These are phyloP conservation scores for Phylloporus scabripes DNA, from an alignment of 768 basidiomycete species.

Conservation along the genomic window DNA sequence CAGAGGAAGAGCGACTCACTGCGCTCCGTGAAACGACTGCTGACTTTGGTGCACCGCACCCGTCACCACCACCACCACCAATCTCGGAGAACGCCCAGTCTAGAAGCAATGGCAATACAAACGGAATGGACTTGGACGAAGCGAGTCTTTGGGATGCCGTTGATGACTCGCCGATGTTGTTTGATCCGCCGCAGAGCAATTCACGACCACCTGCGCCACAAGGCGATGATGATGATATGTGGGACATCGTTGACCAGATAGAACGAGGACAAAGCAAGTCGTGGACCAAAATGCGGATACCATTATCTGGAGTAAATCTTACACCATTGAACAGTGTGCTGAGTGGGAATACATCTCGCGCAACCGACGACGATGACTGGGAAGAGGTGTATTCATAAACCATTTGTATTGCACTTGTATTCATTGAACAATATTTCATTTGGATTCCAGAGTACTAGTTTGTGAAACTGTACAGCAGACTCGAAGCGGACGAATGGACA, in stretches of 20 bases:
- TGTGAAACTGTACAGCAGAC: not conserved
- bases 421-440: not conserved
- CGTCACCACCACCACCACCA: not conserved
- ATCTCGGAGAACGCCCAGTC: conserved; percentile 8
- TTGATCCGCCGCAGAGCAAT: conserved; percentile 6
- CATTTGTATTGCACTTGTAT: not conserved
- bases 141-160: conserved; percentile 34
- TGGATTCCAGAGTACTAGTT: too few relatives aligned
- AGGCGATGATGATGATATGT: conserved; percentile 63
- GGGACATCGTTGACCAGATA: conserved; percentile 59
- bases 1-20: conserved; percentile 36
- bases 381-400: conserved; percentile 58
- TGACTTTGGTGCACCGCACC: not conserved
- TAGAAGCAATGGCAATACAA: conserved; percentile 3
- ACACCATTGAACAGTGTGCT: conserved; percentile 5
- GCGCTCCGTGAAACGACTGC: conserved; percentile 16
- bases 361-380: conserved; percentile 48
- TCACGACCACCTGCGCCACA: not conserved
- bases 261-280: conserved; percentile 29
- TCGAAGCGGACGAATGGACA: not conserved
- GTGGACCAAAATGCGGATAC: conserved; percentile 9
- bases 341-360: conserved; percentile 11
- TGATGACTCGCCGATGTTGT: conserved; percentile 3
- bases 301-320: conserved; percentile 22
- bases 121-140: conserved; percentile 34